These are phyloP conservation scores for Tulasnella sp. DNA, from an alignment of 768 basidiomycete species.

Conservation along the genomic window DNA sequence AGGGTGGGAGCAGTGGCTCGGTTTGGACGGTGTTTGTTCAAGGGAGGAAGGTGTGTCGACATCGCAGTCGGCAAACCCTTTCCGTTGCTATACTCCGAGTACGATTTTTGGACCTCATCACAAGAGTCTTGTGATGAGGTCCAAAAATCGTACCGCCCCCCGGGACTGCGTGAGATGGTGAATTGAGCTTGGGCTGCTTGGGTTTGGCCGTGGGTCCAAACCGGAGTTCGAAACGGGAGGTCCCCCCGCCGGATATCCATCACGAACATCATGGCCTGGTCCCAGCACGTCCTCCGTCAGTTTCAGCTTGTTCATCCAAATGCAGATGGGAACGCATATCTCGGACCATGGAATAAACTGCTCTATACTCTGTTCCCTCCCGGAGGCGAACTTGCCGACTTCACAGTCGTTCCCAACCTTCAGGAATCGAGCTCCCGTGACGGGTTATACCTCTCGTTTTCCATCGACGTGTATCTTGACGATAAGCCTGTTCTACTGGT, in stretches of 20 bases:
- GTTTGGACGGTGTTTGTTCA: no score
- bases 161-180: no score
- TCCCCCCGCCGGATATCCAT: neutral
- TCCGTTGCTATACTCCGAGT: no score
- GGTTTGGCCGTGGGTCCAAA: no score
- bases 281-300: constrained; percentile 18
- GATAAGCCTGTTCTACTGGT: constrained; percentile 38
- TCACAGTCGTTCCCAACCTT: constrained; percentile 36
- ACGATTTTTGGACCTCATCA: no score
- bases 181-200: no score
- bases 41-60: no score
- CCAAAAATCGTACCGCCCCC: no score
- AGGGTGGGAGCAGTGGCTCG: no score
- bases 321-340: constrained; percentile 24
- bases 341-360: constrained; percentile 39
- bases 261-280: neutral
- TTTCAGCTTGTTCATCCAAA: constrained; percentile 3
- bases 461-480: constrained; percentile 34
- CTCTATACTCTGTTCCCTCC: constrained; percentile 40
- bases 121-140: no score
- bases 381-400: constrained; percentile 37
- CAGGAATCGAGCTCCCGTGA: constrained; percentile 2
- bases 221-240: no score
- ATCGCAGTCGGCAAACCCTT: no score
- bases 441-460: constrained; percentile 13